Evolutionary conservation across 148 eudicot genomes (phyloP).

Genomic region (Fagopyrum tataricum): DNA sequence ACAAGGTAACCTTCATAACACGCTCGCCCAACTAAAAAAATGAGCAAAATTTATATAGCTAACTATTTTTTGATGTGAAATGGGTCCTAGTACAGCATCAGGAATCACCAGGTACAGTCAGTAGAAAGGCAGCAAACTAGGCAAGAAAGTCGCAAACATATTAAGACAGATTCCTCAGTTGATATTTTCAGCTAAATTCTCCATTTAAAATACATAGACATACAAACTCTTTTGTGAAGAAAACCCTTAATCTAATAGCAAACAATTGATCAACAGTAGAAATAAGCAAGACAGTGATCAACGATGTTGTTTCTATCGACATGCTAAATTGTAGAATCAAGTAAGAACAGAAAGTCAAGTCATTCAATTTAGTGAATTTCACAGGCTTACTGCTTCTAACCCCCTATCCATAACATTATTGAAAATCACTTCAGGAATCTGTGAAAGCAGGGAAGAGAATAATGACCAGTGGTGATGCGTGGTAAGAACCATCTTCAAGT

Average conservation of each 20-base stretch:
- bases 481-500: constrained; percentile 67
- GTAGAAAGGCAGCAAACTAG: not conserved
- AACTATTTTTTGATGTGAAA: not conserved
- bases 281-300: not conserved
- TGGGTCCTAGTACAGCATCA: not conserved
- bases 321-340: no score
- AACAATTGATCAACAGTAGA: not conserved
- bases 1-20: not conserved
- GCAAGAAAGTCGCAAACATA: not conserved
- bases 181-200: no score
- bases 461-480: constrained; percentile 90
- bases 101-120: not conserved
- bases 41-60: not conserved
- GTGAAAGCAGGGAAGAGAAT: not conserved
- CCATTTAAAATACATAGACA: no score
- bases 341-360: not conserved
- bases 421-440: not conserved
- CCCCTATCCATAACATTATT: not conserved
- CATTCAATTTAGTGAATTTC: not conserved
- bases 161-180: no score
- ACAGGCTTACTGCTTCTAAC: not conserved
- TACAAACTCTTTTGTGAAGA: no score
- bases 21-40: not conserved
- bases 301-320: not conserved
- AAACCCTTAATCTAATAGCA: no score